Percentiles rank a stretch among this genome's conserved stretches.
These are phyloP conservation scores for Cyberlindnera petersonii DNA, from an alignment of 805 yeast genomes.

Conservation along the genomic window DNA sequence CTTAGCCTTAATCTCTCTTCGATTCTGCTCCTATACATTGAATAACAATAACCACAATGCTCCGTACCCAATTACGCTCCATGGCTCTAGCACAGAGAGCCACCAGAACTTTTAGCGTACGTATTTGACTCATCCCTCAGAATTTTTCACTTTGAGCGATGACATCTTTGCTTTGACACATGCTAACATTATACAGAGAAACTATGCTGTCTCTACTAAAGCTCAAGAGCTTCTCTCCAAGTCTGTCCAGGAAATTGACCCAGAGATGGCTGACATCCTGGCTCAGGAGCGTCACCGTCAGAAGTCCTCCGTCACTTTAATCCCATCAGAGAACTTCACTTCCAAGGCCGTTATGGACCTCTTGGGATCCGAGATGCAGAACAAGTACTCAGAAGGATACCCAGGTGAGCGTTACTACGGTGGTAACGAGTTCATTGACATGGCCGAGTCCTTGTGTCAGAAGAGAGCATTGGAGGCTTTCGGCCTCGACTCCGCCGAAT, in stretches of 20 bases:
- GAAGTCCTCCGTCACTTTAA: conserved; percentile 86
- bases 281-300: conserved; percentile 86
- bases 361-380: conserved; percentile 95
- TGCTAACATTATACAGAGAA: conserved; percentile 13
- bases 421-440: conserved; percentile 95
- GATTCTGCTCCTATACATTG: no score
- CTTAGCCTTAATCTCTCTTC: no score
- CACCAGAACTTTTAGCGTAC: conserved; percentile 9
- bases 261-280: conserved; percentile 71
- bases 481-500: conserved; percentile 67
- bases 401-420: conserved; percentile 99
- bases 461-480: conserved; percentile 92
- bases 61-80: conserved; percentile 20
- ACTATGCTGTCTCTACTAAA: conserved; percentile 20
- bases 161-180: background rate
- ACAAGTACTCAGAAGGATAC: conserved; percentile 98
- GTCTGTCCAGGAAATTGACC: conserved; percentile 54
- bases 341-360: conserved; percentile 94
- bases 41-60: no score
- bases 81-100: conserved; percentile 15
- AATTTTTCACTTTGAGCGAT: background rate
- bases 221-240: conserved; percentile 21
- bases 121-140: conserved; percentile 1
- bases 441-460: conserved; percentile 90
- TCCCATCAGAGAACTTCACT: conserved; percentile 97